Evolutionary conservation across 1,284 basidiomycete species (phyloP).

Genomic region (Naganishia sp.): DNA sequence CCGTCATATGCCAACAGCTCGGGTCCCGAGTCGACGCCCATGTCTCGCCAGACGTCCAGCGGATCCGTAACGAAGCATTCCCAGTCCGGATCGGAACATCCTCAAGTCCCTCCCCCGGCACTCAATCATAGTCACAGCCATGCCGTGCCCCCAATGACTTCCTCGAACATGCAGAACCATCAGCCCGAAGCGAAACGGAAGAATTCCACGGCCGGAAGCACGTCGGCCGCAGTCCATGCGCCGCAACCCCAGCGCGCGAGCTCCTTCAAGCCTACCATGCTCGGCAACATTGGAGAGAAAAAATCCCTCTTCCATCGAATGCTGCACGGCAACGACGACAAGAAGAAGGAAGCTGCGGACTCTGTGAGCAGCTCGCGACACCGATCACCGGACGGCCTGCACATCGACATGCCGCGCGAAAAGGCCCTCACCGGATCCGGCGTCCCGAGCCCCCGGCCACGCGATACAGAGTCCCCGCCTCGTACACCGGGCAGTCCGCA

Average conservation of each 20-base stretch:
- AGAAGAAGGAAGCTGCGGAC: conserved; percentile 34
- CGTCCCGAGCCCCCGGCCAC: conserved; percentile 20
- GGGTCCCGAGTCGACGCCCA: conserved; percentile 39
- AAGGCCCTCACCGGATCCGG: conserved; percentile 1
- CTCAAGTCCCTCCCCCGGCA: conserved; percentile 36
- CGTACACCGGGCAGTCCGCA: conserved; percentile 24
- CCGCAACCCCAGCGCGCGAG: conserved; percentile 34
- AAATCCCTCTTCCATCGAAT: conserved; percentile 53
- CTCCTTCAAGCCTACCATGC: conserved; percentile 41
- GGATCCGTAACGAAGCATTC: conserved; percentile 40
- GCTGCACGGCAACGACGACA: conserved; percentile 48
- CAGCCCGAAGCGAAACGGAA: conserved; percentile 20
- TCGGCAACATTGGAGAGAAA: conserved; percentile 45
- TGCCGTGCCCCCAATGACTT: background rate
- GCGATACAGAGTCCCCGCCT: conserved; percentile 29
- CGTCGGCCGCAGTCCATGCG: conserved; percentile 27
- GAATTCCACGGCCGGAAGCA: conserved; percentile 2
- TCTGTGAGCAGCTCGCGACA: conserved; percentile 20
- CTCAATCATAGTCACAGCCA: conserved; percentile 1
- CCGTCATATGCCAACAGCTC: conserved; percentile 22
- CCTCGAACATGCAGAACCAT: conserved; percentile 4
- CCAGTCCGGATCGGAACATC: conserved; percentile 27
- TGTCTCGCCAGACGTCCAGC: conserved; percentile 41
- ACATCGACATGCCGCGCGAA: conserved; percentile 19
- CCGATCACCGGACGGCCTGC: conserved; percentile 12